Evolutionary conservation across 148 eudicot species (phyloP).

Genomic region (Arctostaphylos glauca): DNA sequence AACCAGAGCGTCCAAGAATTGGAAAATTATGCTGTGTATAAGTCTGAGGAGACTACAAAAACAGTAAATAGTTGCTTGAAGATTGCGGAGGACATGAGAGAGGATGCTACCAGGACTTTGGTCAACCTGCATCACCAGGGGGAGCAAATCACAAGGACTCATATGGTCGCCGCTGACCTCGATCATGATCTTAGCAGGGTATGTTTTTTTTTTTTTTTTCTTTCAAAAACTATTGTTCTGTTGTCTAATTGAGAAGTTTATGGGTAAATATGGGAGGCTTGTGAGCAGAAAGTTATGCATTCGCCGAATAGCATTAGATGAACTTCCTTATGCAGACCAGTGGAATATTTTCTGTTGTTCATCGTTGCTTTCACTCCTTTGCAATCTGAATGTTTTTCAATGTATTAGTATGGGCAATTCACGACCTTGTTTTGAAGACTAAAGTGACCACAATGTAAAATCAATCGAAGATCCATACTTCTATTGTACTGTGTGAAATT

Average conservation of each 20-base stretch:
- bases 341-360: not conserved
- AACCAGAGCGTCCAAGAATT: conserved; percentile 70
- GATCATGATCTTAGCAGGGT: conserved; percentile 93
- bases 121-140: conserved; percentile 89
- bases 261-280: not conserved
- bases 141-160: conserved; percentile 81
- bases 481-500: not conserved
- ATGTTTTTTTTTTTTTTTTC: conserved; percentile 25
- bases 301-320: not conserved
- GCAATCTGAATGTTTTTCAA: not conserved
- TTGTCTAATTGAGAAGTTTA: conserved; percentile 7
- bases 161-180: conserved; percentile 69
- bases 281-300: not conserved
- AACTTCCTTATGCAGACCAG: not conserved
- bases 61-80: conserved; percentile 65
- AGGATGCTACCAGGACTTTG: conserved; percentile 74
- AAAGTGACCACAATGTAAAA: not conserved
- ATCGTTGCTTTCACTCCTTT: not conserved
- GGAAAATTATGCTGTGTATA: conserved; percentile 72
- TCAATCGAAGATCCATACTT: not conserved
- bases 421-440: not conserved
- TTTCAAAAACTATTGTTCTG: not conserved
- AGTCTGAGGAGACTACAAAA: conserved; percentile 85
- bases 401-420: not conserved
- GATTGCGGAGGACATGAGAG: conserved; percentile 86